Percentiles rank a stretch among this genome's conserved stretches.
phyloP scores from a whole-genome alignment of 2,329 filamentous ascomycete species.

The Beauveria rudraprayagi region DNA sequence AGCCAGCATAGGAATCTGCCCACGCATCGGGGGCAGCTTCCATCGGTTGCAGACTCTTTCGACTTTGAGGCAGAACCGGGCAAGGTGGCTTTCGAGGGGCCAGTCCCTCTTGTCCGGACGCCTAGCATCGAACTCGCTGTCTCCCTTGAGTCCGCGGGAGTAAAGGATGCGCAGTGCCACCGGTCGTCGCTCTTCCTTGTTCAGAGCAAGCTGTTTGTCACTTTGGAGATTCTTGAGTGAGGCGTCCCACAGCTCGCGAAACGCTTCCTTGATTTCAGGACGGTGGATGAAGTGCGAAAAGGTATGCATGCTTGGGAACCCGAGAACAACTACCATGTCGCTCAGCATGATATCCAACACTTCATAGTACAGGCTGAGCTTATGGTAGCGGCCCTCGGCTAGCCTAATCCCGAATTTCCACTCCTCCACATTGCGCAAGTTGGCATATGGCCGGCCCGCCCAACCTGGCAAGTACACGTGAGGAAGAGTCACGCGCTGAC shows the following conservation, averaged over 20 bases:
- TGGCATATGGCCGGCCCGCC: neutral
- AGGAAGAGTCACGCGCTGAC: neutral
- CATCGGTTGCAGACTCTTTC: neutral
- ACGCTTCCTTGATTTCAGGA: neutral
- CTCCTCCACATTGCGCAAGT: neutral
- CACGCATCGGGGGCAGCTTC: slow-evolving; percentile 5
- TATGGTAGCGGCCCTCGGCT: neutral
- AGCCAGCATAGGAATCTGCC: neutral
- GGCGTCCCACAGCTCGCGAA: slow-evolving; percentile 2
- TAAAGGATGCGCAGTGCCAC: slow-evolving; percentile 1
- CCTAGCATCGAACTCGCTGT: neutral
- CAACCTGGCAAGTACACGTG: neutral
- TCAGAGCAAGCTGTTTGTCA: neutral
- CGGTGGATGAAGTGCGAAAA: neutral
- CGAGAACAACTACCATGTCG: neutral
- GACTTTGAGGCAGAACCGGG: slow-evolving; percentile 2
- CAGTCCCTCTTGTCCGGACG: neutral
- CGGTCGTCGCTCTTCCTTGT: neutral
- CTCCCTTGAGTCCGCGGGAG: neutral
- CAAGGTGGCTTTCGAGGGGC: neutral
- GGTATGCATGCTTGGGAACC: neutral
- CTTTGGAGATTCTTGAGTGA: neutral
- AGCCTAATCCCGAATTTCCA: neutral
- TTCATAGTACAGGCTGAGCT: neutral
- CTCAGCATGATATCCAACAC: accelerated